phyloP scores from a whole-genome alignment of 2,329 filamentous ascomycete species.

The Gnomoniopsis sp. region DNA sequence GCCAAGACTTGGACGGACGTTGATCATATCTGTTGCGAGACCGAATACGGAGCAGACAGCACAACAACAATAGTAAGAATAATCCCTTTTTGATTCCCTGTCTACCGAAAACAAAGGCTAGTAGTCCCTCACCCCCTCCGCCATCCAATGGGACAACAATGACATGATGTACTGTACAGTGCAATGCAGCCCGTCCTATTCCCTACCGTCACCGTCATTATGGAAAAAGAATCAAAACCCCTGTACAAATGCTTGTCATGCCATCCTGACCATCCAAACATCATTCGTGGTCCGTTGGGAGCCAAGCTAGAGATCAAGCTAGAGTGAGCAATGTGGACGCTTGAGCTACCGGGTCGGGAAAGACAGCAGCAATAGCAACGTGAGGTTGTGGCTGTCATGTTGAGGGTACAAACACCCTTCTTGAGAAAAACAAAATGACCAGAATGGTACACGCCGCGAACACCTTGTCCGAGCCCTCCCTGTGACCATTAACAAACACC shows the following conservation, averaged over 20 bases:
- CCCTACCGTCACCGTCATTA: conserved; percentile 9
- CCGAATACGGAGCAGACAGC: background rate
- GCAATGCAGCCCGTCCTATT: conserved; percentile 13
- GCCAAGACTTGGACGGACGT: background rate
- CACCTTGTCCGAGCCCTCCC: conserved; percentile 7
- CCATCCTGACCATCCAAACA: conserved; percentile 16
- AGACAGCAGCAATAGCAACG: conserved; percentile 14
- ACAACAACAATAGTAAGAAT: conserved; percentile 3
- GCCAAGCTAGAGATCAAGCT: conserved; percentile 16
- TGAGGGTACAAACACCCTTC: conserved; percentile 1
- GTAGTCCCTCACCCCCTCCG: conserved; percentile 1
- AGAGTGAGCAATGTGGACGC: conserved; percentile 11
- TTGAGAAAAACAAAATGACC: conserved; percentile 10
- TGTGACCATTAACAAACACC: conserved; percentile 16
- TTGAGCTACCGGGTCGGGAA: conserved; percentile 1
- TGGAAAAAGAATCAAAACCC: conserved; percentile 12
- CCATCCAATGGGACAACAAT: conserved; percentile 17
- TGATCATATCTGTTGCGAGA: background rate
- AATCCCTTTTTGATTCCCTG: conserved; percentile 16
- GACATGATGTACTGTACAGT: conserved; percentile 19
- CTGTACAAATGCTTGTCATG: conserved; percentile 12
- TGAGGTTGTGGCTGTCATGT: background rate
- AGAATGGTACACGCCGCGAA: conserved; percentile 7
- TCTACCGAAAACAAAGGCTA: conserved; percentile 14
- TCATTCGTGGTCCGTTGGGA: conserved; percentile 4